Evolutionary conservation across 2,329 filamentous ascomycete genomes (phyloP), one percentile per base, ranked within the genome.

Genomic region (Aspergillus arachidicola): DNA sequence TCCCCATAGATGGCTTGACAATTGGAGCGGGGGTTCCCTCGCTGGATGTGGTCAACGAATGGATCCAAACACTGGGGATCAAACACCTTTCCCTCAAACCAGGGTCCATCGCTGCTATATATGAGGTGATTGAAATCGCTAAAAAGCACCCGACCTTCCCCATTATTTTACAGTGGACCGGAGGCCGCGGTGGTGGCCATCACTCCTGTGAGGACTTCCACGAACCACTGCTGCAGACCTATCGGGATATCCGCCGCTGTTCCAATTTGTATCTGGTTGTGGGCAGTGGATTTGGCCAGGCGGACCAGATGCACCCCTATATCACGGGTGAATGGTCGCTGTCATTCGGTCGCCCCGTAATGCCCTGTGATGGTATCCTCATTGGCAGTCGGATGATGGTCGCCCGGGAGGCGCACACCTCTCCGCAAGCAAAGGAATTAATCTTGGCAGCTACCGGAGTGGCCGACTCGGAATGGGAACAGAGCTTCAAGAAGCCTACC

Each of bases 131-230:
- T 79, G 95, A 96, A 79, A 94, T 97, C 73, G 93, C 94, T 68
- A 95, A 92, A 80, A 92, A 92, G n/a, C 94, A 97, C 77, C 93
- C 94, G 2, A 89, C 87, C 30, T 97, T 97, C 84, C 94, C 94
- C n/a, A 87, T 97, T 58, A 88, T 97, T 58, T 82, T 97, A 66
- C 94, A 97, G 80, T 97, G 94, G 94, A 97, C 94, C 64, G 94
- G 94, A 75, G 94, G 94, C 46, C 91, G 94, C 79, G 94, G 93
- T 69, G 94, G 94, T 82, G 94, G 94, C 62, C 94, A 97, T 78
- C 94, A 97, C 81, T 97, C 93, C 0, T 96, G 90, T 67, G 94
- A 97, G 77, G 94, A 97, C 78, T 97, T 97, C 85, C 94, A 97
- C 78, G 89, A 94, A 73, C 94, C 94, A 6, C 90, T 97, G 50